phyloP scores from a whole-genome alignment of 805 yeast species.

The Ogataea neopini region DNA sequence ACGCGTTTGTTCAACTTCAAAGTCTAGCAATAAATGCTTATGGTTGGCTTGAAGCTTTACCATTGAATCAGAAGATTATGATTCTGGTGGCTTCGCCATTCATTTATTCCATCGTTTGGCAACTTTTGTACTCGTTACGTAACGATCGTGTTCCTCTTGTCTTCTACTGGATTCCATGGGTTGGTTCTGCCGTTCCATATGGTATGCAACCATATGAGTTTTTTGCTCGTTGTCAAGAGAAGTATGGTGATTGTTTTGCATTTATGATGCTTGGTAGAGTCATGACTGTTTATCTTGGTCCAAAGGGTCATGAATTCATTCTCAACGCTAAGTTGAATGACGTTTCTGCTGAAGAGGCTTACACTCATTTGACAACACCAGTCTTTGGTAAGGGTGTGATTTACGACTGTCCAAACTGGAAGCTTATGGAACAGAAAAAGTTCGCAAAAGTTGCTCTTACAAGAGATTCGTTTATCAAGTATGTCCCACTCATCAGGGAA shows the following conservation, averaged over 20 bases:
- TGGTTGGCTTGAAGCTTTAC: constrained; percentile 14
- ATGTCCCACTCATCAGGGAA: constrained; percentile 85
- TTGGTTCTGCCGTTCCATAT: constrained; percentile 85
- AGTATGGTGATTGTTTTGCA: constrained; percentile 92
- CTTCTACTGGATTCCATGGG: constrained; percentile 92
- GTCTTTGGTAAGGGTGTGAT: constrained; percentile 97
- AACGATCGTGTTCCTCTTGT: constrained; percentile 87
- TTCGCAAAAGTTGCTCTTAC: constrained; percentile 90
- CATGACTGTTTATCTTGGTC: constrained; percentile 96
- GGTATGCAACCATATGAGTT: constrained; percentile 95
- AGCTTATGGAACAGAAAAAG: constrained; percentile 97
- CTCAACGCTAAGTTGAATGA: constrained; percentile 86
- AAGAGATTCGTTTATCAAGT: constrained; percentile 74
- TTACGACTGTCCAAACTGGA: constrained; percentile 91
- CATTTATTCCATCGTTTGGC: constrained; percentile 65
- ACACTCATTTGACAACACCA: constrained; percentile 96
- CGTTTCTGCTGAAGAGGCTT: constrained; percentile 96
- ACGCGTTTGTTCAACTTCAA: constrained; percentile 23
- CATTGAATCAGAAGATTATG: constrained; percentile 31
- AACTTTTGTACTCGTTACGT: constrained; percentile 66
- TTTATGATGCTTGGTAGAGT: constrained; percentile 85
- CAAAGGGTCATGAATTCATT: constrained; percentile 96
- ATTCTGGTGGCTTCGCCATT: constrained; percentile 54
- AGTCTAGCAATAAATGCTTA: constrained; percentile 1
- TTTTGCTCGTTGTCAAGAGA: constrained; percentile 72